Evolutionary conservation across 2,329 filamentous ascomycete genomes (phyloP), one percentile per base, ranked within the genome.

Genomic region (Clathrospora elynae): DNA sequence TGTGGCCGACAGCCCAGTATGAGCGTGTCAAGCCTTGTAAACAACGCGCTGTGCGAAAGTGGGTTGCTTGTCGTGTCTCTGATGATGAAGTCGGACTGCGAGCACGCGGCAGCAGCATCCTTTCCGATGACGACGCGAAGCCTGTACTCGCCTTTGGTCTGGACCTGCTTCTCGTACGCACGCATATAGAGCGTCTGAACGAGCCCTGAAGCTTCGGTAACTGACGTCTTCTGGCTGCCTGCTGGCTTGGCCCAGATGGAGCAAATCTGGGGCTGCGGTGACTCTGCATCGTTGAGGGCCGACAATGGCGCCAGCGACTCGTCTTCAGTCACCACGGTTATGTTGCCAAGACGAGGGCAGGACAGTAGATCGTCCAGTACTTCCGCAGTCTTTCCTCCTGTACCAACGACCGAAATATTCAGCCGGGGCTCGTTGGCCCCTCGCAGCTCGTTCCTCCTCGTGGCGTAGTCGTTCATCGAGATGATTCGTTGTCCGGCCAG

Each of bases 131-230:
- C 52, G 31, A 67, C 46, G 10, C 55, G 62, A 5, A 70, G 53
- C 11, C 51, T 36, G 38, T 54, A 64, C 19, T 64, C 42, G 40
- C 66, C 60, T 41, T 65, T 67, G 52, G 58, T 66, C 16, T 56
- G 53, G 23, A 70, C 54, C 40, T 66, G 58, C 45, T 68, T 70
- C 46, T 70, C 66, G 31, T 70, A 70, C 22, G 59, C 66, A 8
- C 58, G 60, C 50, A 53, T 48, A 42, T 70, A 70, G 32, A 70
- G 64, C n/a, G 42, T 48, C 36, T 66, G 62, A 6, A 70, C 44
- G 18, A 67, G 50, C 36, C 66, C 64, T 11, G 66, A 58, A 6
- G 63, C 50, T 4, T 54, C 58, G 0, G 55, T 42, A 2, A 67
- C 41, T 3, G 42, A 46, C 9, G 51, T 35, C 28, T 57, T 55